Conservation (phyloP, 2,329 filamentous ascomycete genomes). For the Annulohypoxylon truncatum region DNA sequence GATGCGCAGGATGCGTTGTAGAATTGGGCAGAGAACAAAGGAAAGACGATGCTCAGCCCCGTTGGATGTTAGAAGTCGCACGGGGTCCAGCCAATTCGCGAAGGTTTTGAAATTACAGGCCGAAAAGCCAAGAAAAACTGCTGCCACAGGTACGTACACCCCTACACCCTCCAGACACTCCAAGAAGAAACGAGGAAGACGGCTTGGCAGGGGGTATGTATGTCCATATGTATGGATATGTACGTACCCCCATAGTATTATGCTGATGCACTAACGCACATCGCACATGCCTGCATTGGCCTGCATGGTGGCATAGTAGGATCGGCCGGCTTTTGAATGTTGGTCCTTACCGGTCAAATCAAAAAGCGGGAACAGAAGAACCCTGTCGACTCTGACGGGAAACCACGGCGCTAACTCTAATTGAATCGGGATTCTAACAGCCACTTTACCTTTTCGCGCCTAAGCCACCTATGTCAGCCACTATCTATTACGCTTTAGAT, state of each 20-base stretch:
- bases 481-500: too few species aligned
- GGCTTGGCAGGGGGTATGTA: constrained; percentile 17
- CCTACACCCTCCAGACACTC: not conserved
- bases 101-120: constrained; percentile 41
- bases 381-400: not conserved
- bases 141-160: constrained; percentile 4
- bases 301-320: constrained; percentile 4
- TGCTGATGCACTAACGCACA: constrained; percentile 5
- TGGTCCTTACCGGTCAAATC: not conserved
- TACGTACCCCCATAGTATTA: constrained; percentile 1
- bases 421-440: not conserved
- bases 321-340: not conserved
- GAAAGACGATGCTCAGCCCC: constrained; percentile 33
- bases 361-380: not conserved
- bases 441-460: not conserved
- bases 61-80: constrained; percentile 20
- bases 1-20: constrained; percentile 2
- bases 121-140: constrained; percentile 1
- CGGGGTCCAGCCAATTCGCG: constrained; percentile 19
- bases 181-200: constrained; percentile 2
- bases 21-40: constrained; percentile 16
- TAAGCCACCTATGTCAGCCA: constrained; percentile 17
- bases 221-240: too few species aligned
- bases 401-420: not conserved
- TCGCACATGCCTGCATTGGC: not conserved